Percentiles rank a stretch among this genome's conserved stretches.
These are phyloP conservation scores for Boletus huronensis DNA, from an alignment of 768 basidiomycete species.

Conservation along the genomic window DNA sequence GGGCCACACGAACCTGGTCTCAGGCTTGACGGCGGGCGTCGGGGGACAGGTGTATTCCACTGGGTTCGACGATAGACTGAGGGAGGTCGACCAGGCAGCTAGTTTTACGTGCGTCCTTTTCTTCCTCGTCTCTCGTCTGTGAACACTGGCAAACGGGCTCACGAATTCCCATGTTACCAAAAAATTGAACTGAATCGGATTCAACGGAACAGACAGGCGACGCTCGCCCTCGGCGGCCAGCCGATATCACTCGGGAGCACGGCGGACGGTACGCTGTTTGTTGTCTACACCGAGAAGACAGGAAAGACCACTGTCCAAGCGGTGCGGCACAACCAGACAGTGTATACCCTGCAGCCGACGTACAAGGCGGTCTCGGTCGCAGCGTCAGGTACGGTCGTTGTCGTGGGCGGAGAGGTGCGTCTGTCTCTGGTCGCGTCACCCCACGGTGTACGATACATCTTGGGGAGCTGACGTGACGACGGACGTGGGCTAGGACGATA, in stretches of 20 bases:
- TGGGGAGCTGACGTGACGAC: neutral
- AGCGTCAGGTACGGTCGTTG: constrained; percentile 49
- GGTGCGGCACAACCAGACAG: constrained; percentile 65
- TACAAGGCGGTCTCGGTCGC: constrained; percentile 58
- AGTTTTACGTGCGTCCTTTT: constrained; percentile 29
- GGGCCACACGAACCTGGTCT: constrained; percentile 69
- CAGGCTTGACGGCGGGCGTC: constrained; percentile 49
- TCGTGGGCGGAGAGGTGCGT: constrained; percentile 73
- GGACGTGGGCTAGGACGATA: constrained; percentile 47
- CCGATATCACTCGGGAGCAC: constrained; percentile 63
- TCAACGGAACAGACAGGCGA: constrained; percentile 43
- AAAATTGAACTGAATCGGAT: neutral
- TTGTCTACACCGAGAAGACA: constrained; percentile 45
- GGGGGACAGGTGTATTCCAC: constrained; percentile 59
- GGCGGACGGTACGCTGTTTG: constrained; percentile 61
- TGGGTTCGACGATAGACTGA: constrained; percentile 78
- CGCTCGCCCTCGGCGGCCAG: constrained; percentile 53
- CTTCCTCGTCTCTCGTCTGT: neutral
- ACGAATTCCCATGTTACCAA: neutral
- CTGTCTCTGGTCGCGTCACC: neutral
- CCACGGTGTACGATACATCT: neutral
- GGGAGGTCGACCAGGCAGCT: constrained; percentile 51
- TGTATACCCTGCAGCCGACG: constrained; percentile 51
- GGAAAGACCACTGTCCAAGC: constrained; percentile 51
- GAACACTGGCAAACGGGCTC: neutral